phyloP scores from a whole-genome alignment of 768 basidiomycete genomes.

The Porpolomopsis calyptriformis region DNA sequence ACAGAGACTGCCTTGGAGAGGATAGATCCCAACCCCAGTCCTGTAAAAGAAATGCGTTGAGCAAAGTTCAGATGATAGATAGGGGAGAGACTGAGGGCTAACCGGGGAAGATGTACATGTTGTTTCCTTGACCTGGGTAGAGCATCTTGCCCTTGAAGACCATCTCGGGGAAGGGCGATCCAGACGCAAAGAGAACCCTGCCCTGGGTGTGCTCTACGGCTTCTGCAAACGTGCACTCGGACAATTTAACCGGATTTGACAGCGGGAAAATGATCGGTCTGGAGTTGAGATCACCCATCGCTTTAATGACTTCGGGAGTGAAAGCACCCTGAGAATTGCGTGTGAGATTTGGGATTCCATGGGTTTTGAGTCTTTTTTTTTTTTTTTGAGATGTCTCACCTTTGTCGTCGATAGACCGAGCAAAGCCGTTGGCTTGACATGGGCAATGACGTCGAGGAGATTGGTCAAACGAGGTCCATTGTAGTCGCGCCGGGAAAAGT shows the following conservation, averaged over 20 bases:
- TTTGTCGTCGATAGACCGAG: slow-evolving; percentile 83
- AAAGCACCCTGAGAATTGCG: slow-evolving; percentile 51
- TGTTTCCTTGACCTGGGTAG: slow-evolving; percentile 87
- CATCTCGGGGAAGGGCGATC: slow-evolving; percentile 72
- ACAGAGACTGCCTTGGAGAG: slow-evolving; percentile 57
- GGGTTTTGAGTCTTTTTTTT: too few relatives aligned
- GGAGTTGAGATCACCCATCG: slow-evolving; percentile 71
- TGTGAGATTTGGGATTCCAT: too few relatives aligned
- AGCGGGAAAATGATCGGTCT: slow-evolving; percentile 89
- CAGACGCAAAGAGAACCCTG: slow-evolving; percentile 74
- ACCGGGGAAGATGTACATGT: slow-evolving; percentile 83
- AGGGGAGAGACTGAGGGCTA: slow-evolving; percentile 12
- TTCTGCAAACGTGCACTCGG: slow-evolving; percentile 72
- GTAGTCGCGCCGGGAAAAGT: slow-evolving; percentile 78
- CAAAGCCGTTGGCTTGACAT: slow-evolving; percentile 81
- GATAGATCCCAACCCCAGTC: slow-evolving; percentile 73
- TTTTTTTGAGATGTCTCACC: slow-evolving; percentile 28
- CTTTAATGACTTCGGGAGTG: slow-evolving; percentile 52
- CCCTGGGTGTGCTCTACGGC: slow-evolving; percentile 67
- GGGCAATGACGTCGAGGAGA: slow-evolving; percentile 66
- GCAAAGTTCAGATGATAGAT: slow-evolving; percentile 1
- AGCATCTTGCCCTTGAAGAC: slow-evolving; percentile 42
- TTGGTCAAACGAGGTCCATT: slow-evolving; percentile 62
- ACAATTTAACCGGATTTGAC: slow-evolving; percentile 77
- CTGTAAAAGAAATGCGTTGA: slow-evolving; percentile 30